These are phyloP conservation scores for Solanum pinnatisectum DNA, from an alignment of 257 asterid genomes.

Conservation along the genomic window DNA sequence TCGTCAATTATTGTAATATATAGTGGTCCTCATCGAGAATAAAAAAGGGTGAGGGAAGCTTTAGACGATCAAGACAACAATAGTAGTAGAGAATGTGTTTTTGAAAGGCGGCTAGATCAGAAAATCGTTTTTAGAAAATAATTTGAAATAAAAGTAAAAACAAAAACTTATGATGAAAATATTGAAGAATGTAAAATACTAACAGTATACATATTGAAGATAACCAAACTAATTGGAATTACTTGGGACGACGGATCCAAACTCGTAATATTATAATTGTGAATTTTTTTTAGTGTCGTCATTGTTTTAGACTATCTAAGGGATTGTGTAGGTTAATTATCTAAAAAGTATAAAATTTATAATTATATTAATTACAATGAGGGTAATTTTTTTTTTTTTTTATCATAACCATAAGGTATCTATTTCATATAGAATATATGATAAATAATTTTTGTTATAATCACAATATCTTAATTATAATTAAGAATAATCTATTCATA, in stretches of 20 bases:
- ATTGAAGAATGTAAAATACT: neutral
- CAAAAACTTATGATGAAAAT: neutral
- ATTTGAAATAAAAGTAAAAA: neutral
- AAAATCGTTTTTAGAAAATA: rapidly evolving
- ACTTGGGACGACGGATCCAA: neutral
- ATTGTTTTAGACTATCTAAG: neutral
- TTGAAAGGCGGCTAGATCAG: rapidly evolving
- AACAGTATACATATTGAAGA: neutral
- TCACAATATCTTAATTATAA: neutral
- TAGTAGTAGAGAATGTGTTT: neutral
- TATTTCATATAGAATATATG: neutral
- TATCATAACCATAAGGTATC: neutral
- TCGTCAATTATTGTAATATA: neutral
- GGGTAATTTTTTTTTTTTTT: neutral
- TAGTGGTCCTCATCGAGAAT: neutral
- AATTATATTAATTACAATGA: neutral
- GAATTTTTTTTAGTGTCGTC: neutral
- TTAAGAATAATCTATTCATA: neutral
- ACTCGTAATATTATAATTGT: neutral
- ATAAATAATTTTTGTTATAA: neutral
- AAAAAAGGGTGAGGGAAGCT: neutral
- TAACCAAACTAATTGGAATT: neutral
- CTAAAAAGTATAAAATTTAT: neutral
- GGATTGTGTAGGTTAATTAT: neutral
- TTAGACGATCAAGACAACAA: neutral